Evolutionary conservation across 2,329 filamentous ascomycete species (phyloP).

Genomic region (Ascochyta koolunga): DNA sequence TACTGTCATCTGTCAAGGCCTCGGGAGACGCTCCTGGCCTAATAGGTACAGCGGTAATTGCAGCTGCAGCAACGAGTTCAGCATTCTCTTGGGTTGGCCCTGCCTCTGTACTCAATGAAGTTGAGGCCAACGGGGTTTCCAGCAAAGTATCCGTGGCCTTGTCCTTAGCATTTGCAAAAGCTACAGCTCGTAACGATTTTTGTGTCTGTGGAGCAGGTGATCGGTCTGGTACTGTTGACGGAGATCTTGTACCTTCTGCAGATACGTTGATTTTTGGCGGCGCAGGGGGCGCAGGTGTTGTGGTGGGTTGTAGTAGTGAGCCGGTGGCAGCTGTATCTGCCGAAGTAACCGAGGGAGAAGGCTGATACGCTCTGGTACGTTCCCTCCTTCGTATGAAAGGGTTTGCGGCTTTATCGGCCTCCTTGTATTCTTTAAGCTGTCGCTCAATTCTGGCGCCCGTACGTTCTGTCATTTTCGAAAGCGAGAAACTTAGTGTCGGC

Average conservation of each 20-base stretch:
- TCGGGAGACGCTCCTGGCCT: not conserved
- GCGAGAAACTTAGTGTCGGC: constrained; percentile 17
- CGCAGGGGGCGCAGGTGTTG: not conserved
- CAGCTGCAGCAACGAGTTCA: constrained; percentile 7
- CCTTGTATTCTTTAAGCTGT: constrained; percentile 18
- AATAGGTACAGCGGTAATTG: not conserved
- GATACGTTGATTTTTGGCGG: constrained; percentile 1
- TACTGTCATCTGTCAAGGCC: constrained; percentile 18
- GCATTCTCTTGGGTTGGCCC: constrained; percentile 3
- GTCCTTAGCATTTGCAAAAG: constrained; percentile 24
- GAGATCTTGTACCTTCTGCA: constrained; percentile 40
- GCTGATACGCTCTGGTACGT: constrained; percentile 1
- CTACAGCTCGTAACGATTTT: constrained; percentile 37
- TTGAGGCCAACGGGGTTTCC: not conserved
- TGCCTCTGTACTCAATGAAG: not conserved
- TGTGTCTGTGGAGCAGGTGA: constrained; percentile 29
- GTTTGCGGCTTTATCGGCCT: constrained; percentile 10
- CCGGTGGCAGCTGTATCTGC: not conserved
- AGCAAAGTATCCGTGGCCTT: constrained; percentile 4
- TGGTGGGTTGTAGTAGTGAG: not conserved
- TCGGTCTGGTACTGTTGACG: constrained; percentile 43
- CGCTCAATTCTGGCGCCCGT: constrained; percentile 13
- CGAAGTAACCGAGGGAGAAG: not conserved
- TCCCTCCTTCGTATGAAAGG: constrained; percentile 16
- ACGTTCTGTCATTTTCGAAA: constrained; percentile 23